Conservation (phyloP, 805 yeast species). For the Kuraishia molischiana region DNA sequence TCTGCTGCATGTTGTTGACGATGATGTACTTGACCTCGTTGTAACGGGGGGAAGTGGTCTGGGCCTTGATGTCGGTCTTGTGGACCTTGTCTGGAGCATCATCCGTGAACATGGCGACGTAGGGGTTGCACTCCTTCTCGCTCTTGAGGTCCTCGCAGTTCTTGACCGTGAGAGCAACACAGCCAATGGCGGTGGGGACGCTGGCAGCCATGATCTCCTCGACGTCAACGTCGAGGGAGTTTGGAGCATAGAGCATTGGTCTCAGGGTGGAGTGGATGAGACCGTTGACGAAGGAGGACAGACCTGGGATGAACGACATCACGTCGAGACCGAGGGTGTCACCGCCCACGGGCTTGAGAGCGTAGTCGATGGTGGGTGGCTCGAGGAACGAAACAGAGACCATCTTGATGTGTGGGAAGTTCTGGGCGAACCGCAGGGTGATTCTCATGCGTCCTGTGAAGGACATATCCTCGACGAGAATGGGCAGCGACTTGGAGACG, state of each 20-base stretch:
- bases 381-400: constrained; percentile 68
- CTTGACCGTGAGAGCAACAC: constrained; percentile 51
- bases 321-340: constrained; percentile 80
- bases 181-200: constrained; percentile 61
- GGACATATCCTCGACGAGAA: constrained; percentile 73
- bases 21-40: constrained; percentile 56
- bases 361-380: constrained; percentile 71
- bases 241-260: constrained; percentile 78
- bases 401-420: constrained; percentile 70
- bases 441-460: constrained; percentile 62
- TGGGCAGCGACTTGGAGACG: constrained; percentile 67
- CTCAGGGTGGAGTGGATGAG: constrained; percentile 62
- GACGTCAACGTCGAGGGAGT: constrained; percentile 65
- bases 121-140: constrained; percentile 42
- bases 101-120: constrained; percentile 33
- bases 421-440: constrained; percentile 47
- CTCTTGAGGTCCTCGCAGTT: constrained; percentile 39
- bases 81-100: constrained; percentile 27
- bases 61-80: constrained; percentile 46
- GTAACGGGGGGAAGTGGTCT: constrained; percentile 50
- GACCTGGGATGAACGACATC: constrained; percentile 78
- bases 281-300: constrained; percentile 59
- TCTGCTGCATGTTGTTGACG: constrained; percentile 46
- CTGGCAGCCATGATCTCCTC: constrained; percentile 59
- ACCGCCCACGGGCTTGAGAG: constrained; percentile 81